A percentile compares a stretch with the other conserved stretches of the same genome.
Conservation (phyloP, 2,329 filamentous ascomycete species). For the Periconia macrospinosa region DNA sequence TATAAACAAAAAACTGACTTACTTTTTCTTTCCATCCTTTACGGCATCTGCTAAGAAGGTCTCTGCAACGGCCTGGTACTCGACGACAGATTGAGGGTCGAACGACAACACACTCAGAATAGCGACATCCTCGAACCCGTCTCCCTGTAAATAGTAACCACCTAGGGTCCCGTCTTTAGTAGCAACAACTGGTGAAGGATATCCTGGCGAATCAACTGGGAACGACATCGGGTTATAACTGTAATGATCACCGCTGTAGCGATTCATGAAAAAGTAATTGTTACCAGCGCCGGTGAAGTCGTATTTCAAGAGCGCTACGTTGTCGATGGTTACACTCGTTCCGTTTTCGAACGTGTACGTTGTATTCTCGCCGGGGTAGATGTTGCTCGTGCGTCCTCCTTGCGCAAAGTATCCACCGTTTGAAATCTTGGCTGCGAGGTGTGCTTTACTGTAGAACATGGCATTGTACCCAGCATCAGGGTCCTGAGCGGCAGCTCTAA, state of each 20-base stretch:
- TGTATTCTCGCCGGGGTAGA: constrained; percentile 16
- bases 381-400: constrained; percentile 8
- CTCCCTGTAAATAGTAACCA: constrained; percentile 1
- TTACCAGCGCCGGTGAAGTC: constrained; percentile 1
- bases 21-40: constrained; percentile 53
- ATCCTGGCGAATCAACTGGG: background rate
- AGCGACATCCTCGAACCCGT: background rate
- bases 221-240: background rate
- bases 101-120: constrained; percentile 2
- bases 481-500: constrained; percentile 26
- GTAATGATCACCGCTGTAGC: background rate
- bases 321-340: constrained; percentile 12
- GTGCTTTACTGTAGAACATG: constrained; percentile 26
- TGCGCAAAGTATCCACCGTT: constrained; percentile 11
- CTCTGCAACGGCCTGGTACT: constrained; percentile 1
- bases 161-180: background rate
- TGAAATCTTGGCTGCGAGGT: constrained; percentile 5
- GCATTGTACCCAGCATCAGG: constrained; percentile 38
- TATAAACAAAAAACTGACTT: constrained; percentile 60
- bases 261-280: constrained; percentile 1
- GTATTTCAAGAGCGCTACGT: constrained; percentile 1
- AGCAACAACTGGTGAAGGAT: background rate
- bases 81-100: background rate
- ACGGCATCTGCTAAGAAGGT: constrained; percentile 50
- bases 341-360: constrained; percentile 30